phyloP scores from a whole-genome alignment of 306 rosid genomes.

The Cercis canadensis region DNA sequence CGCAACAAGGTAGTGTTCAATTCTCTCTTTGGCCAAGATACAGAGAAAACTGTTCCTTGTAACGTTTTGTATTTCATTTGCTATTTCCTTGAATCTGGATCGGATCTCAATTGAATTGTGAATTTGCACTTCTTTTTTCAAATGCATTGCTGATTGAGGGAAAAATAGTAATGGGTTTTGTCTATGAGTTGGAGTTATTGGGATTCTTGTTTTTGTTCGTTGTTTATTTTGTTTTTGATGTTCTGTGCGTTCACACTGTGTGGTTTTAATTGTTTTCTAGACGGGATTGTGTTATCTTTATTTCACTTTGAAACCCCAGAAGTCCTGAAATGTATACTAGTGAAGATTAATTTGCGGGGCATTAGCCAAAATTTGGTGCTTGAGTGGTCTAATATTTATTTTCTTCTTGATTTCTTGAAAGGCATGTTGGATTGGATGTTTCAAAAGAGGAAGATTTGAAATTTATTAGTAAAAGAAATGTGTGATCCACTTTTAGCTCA shows the following conservation, averaged over 20 bases:
- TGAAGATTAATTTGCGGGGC: conserved; percentile 10
- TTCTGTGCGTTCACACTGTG: too few species aligned
- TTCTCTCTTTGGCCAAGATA: conserved; percentile 9
- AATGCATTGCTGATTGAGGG: conserved; percentile 31
- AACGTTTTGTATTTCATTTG: conserved; percentile 13
- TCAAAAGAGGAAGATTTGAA: conserved; percentile 23
- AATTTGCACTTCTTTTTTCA: too few species aligned
- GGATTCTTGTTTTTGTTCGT: conserved; percentile 16
- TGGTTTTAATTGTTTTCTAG: conserved; percentile 22
- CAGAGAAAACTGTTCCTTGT: neutral
- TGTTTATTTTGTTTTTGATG: conserved; percentile 8
- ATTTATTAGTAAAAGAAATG: conserved; percentile 6
- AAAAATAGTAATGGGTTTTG: conserved; percentile 9
- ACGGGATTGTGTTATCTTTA: conserved; percentile 29
- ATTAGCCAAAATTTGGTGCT: conserved; percentile 17
- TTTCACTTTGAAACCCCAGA: conserved; percentile 36
- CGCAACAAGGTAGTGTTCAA: conserved; percentile 28
- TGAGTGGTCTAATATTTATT: conserved; percentile 9
- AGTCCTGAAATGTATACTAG: conserved; percentile 11
- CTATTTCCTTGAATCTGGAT: conserved; percentile 15
- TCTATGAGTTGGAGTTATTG: conserved; percentile 9
- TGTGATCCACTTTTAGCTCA: conserved; percentile 27
- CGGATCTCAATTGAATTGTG: conserved; percentile 39
- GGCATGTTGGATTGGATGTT: conserved; percentile 27
- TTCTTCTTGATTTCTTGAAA: conserved; percentile 11